phyloP scores from a whole-genome alignment of 1,284 basidiomycete species.

The Pseudozyma flocculosa region DNA sequence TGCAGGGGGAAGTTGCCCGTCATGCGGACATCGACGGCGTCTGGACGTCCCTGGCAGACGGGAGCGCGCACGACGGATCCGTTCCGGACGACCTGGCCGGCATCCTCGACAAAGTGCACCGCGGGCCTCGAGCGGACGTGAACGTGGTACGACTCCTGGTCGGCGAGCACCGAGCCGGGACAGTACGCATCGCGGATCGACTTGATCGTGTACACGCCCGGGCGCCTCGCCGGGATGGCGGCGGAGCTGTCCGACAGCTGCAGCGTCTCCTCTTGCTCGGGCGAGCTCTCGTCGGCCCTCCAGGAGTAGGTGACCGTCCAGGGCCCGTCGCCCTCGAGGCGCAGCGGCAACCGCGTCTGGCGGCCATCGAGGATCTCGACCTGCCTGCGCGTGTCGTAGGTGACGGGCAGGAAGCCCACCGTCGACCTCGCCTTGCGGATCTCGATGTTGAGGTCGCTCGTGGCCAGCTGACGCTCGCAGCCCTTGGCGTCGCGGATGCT shows the following conservation, averaged over 20 bases:
- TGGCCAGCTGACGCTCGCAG: slow-evolving; percentile 75
- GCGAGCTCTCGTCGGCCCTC: slow-evolving; percentile 58
- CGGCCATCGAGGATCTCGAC: slow-evolving; percentile 76
- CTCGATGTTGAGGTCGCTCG: slow-evolving; percentile 79
- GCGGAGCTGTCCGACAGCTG: slow-evolving; percentile 70
- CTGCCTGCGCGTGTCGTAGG: slow-evolving; percentile 60
- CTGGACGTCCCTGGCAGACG: slow-evolving; percentile 77
- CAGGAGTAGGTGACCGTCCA: slow-evolving; percentile 73
- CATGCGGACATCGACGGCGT: slow-evolving; percentile 77
- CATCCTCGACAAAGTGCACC: slow-evolving; percentile 47
- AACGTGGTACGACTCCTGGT: slow-evolving; percentile 70
- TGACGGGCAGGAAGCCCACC: slow-evolving; percentile 70
- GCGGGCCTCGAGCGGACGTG: slow-evolving; percentile 73
- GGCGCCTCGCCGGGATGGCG: slow-evolving; percentile 68
- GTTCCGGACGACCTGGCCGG: slow-evolving; percentile 25
- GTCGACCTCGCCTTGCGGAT: slow-evolving; percentile 86
- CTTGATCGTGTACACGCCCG: slow-evolving; percentile 75
- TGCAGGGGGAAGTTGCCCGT: slow-evolving; percentile 63
- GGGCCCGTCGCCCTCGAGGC: slow-evolving; percentile 50
- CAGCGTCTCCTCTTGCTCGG: slow-evolving; percentile 59
- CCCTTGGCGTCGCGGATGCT: slow-evolving; percentile 85
- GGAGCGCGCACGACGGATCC: slow-evolving; percentile 65
- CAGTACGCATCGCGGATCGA: slow-evolving; percentile 79
- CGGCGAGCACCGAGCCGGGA: slow-evolving; percentile 69
- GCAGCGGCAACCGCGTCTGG: slow-evolving; percentile 61